Evolutionary conservation across 768 basidiomycete genomes (phyloP), one percentile per base, ranked within the genome.

Genomic region (Termitomyces sp.): DNA sequence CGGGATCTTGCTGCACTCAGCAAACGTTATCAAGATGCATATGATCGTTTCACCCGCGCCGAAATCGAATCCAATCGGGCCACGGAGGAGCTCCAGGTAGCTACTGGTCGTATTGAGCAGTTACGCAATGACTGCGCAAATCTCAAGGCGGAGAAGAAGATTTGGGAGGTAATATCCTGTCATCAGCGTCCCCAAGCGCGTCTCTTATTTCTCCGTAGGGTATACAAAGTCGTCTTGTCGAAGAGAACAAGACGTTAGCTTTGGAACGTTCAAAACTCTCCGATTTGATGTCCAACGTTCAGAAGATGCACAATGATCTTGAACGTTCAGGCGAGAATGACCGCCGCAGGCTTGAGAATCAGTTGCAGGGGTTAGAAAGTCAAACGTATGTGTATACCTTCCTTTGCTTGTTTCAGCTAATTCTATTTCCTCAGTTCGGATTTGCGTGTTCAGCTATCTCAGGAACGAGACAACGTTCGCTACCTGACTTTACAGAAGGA

Each of bases 71-170:
- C 81, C 58, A 79, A 80, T 59, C 80, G 88, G 54, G 80, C 86
- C 35, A 73, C 81, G 16, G 87, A 90, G 43, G 87, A 91, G 43
- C 73, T 89, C 10, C 75, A 82, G 21, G 69, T 76, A 7, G 76
- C 83, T 2, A 83, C 81, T 59, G 75, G 80, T 25, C 78, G 79
- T 23, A 72, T 87, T 16, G 92, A 95, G 59, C 86, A 89, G 56
- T 73, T 94, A 39, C 84, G 91, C 10, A 91, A 89, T 61, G 95
- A 98, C 63, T 82, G 79, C 60, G 89, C 91, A 2, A 95, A 91
- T 67, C 79, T 97, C 17, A 84, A 89, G 42, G 94, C 94, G 0
- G 96, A 98, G 79, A 95, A 93, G 76, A 88, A 84, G 65, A 90
- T 95, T 35, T 93, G 89, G 88, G 91, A 92, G 86, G 93, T 91